Evolutionary conservation across 2,329 filamentous ascomycete genomes (phyloP).

Genomic region (Trichoderma sp.): DNA sequence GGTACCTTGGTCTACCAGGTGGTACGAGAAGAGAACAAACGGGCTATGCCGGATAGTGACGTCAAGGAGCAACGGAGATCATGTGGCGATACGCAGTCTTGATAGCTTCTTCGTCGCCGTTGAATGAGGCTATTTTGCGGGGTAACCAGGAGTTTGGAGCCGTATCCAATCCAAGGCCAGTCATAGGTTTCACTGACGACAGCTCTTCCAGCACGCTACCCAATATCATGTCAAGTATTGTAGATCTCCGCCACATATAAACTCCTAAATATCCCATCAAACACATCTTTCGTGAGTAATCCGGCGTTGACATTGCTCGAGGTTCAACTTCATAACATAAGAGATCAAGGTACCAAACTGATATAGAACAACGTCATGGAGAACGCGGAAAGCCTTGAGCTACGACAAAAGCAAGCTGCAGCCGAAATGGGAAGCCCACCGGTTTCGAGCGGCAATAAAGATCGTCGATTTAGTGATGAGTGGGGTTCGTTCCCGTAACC

Average conservation of each 20-base stretch:
- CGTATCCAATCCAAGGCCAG: conserved; percentile 2
- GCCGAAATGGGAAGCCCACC: neutral
- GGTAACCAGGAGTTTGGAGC: conserved; percentile 7
- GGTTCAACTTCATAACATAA: neutral
- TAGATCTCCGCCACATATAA: conserved; percentile 17
- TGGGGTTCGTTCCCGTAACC: conserved; percentile 49
- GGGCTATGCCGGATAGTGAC: conserved; percentile 5
- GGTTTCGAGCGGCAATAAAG: conserved; percentile 35
- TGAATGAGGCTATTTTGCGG: conserved; percentile 18
- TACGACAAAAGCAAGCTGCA: neutral
- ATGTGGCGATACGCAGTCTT: conserved; percentile 9
- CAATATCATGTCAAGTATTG: neutral
- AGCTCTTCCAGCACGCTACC: neutral
- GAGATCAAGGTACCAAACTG: neutral
- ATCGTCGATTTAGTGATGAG: conserved; percentile 49
- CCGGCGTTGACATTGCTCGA: neutral
- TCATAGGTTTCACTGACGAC: conserved; percentile 7
- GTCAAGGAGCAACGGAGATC: conserved; percentile 1
- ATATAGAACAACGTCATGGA: conserved; percentile 4
- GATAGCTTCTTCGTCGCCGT: neutral
- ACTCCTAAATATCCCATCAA: neutral
- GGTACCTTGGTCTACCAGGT: neutral
- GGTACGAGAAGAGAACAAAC: neutral
- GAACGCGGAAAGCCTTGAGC: neutral
- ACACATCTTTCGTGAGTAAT: neutral